phyloP scores from a whole-genome alignment of 192 early-diverging fungal species.

The Borealophlyctis nickersoniae region DNA sequence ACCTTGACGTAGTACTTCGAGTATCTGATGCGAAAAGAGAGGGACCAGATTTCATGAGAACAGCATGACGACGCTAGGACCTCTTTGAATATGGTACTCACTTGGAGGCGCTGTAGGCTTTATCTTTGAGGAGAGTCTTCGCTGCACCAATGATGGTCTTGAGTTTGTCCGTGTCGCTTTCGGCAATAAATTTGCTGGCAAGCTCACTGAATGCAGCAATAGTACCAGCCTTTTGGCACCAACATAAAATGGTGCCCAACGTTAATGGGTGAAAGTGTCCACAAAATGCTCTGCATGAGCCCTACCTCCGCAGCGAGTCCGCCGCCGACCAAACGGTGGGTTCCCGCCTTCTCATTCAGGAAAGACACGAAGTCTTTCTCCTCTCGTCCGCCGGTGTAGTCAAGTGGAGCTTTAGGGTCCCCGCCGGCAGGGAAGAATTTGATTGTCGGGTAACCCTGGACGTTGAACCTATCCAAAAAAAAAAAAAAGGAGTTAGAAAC shows the following conservation, averaged over 20 bases:
- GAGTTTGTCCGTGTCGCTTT: constrained; percentile 43
- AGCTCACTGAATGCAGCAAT: constrained; percentile 58
- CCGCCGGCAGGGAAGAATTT: constrained; percentile 73
- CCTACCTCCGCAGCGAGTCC: constrained; percentile 57
- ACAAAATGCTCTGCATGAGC: constrained; percentile 34
- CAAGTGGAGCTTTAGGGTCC: constrained; percentile 54
- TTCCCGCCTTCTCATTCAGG: constrained; percentile 81
- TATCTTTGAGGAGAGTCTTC: constrained; percentile 9
- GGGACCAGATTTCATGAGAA: no score
- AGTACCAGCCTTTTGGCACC: constrained; percentile 49
- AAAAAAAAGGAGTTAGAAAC: no score
- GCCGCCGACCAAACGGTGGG: constrained; percentile 72
- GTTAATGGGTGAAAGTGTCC: constrained; percentile 19
- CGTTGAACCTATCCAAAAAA: constrained; percentile 59
- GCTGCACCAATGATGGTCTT: constrained; percentile 43
- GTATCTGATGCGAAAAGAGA: constrained; percentile 45
- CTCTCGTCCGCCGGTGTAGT: constrained; percentile 70
- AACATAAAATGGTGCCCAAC: neutral
- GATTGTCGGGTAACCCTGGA: constrained; percentile 87
- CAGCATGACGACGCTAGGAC: no score
- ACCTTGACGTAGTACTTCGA: constrained; percentile 88
- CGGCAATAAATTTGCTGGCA: constrained; percentile 61
- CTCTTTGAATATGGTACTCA: no score
- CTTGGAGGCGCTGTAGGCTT: neutral
- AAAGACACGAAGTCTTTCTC: constrained; percentile 74